Base-by-base conservation (phyloP, 2,329 filamentous ascomycete genomes). In the Aspergillus texensis region DNA sequence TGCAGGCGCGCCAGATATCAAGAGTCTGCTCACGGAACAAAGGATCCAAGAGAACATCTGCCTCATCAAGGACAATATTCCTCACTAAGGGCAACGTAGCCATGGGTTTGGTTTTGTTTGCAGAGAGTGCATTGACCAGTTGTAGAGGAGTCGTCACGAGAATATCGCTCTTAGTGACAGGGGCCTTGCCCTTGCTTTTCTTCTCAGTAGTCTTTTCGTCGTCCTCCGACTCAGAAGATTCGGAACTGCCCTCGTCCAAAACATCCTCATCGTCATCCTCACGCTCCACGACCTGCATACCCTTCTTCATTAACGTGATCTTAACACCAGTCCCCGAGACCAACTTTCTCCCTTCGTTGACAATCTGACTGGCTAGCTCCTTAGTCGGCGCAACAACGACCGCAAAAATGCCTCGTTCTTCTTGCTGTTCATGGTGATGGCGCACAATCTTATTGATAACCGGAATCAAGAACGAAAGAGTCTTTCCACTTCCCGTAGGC, bases 401-500 rank as follows among this genome's bases (percentile, higher is more conserved):
- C 52, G 89, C 87, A 60, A 89, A 86, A 58, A 93, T 78, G 12
- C 86, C 77, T 87, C 89, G 76, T 69, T 83, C 79, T 45, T 83
- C 79, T 0, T 84, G 81, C 48, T 85, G 80, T 59, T 85, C 80
- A 63, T 78, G 78, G 58, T 80, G 80, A 52, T 78, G 74, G 57
- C 85, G 83, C 68, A 92, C 82, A 48, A 96, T 88, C 53, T 87
- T 85, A 73, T 96, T 90, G 70, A 99, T 88, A 3, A 93, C 85
- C 0, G 94, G 94, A 48, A 99, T 91, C 71, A 98, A 79, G 72
- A 97, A 99, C 21, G 93, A 93, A 67, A 99, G 82, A 0, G 95
- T 99, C 83, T 99, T 99, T 52, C 95, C 95, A 76, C 94, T 98
- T 28, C 95, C 95, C 0, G 95, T 99, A 1, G 95, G 95, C 3